A percentile compares a stretch with the other conserved stretches of the same genome.
Evolutionary conservation across 2,329 filamentous ascomycete genomes (phyloP).

Genomic region (Gremmenia infestans): DNA sequence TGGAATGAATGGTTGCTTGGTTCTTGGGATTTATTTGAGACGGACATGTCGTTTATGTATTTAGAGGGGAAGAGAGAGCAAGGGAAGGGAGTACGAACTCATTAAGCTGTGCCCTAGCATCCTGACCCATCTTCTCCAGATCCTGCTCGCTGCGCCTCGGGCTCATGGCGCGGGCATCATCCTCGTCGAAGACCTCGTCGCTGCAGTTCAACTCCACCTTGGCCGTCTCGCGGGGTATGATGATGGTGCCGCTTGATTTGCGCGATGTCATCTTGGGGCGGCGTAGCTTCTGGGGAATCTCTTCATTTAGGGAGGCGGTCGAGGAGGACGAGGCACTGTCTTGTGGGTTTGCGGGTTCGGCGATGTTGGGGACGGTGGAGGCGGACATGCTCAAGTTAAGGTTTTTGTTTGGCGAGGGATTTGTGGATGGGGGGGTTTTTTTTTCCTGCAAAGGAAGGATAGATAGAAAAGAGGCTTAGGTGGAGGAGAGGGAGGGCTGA

Average conservation of each 20-base stretch:
- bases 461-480: not conserved
- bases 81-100: conserved; percentile 40
- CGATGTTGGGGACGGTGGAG: not conserved
- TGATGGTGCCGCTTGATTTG: conserved; percentile 77
- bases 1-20: not conserved
- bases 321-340: conserved; percentile 19
- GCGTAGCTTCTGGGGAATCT: conserved; percentile 6
- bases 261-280: conserved; percentile 67
- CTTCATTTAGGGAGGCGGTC: conserved; percentile 8
- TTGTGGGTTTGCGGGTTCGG: not conserved
- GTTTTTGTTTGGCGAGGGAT: too few species aligned
- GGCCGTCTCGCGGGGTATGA: conserved; percentile 71
- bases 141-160: conserved; percentile 87
- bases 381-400: not conserved
- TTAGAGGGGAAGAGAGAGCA: not conserved
- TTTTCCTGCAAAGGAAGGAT: too few species aligned
- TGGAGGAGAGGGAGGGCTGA: not conserved
- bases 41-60: not conserved
- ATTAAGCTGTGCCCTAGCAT: conserved; percentile 62
- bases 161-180: conserved; percentile 92
- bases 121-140: conserved; percentile 78
- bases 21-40: not conserved
- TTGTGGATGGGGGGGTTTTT: too few species aligned
- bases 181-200: conserved; percentile 64
- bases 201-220: conserved; percentile 69